Percentiles rank a stretch among this genome's conserved stretches.
Conservation (phyloP, 192 early-diverging fungal species). For the Backusella australiensis region DNA sequence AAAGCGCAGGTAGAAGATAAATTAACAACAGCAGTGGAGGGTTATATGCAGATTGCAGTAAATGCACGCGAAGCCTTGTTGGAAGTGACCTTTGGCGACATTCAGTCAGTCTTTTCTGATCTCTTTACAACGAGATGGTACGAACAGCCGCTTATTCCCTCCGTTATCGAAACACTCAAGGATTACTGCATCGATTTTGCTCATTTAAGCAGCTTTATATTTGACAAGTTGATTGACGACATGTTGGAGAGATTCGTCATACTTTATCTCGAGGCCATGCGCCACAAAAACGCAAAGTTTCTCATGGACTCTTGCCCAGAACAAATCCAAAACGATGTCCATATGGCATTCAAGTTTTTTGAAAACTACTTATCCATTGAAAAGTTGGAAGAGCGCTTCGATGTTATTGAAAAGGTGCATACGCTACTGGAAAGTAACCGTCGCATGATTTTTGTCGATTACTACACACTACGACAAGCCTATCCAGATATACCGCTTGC, state of each 20-base stretch:
- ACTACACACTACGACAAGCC: slow-evolving; percentile 83
- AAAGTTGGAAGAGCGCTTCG: slow-evolving; percentile 77
- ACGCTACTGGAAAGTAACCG: slow-evolving; percentile 77
- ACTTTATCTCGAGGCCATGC: slow-evolving; percentile 82
- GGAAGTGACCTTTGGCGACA: slow-evolving; percentile 83
- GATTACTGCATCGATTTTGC: slow-evolving; percentile 93
- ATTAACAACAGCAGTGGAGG: slow-evolving; percentile 76
- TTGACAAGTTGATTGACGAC: slow-evolving; percentile 82
- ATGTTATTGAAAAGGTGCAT: slow-evolving; percentile 80
- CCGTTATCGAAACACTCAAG: slow-evolving; percentile 90
- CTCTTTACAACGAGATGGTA: slow-evolving; percentile 90
- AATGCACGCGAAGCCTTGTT: slow-evolving; percentile 72
- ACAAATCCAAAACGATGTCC: slow-evolving; percentile 75
- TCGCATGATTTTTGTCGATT: slow-evolving; percentile 88
- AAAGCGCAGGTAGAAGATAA: slow-evolving; percentile 60
- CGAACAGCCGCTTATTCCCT: slow-evolving; percentile 81
- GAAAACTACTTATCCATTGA: slow-evolving; percentile 63
- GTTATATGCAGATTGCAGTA: slow-evolving; percentile 88
- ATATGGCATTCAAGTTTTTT: slow-evolving; percentile 76
- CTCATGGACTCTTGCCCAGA: slow-evolving; percentile 64
- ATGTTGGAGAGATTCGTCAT: slow-evolving; percentile 84
- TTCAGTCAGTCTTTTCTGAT: slow-evolving; percentile 68
- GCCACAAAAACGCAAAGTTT: slow-evolving; percentile 76
- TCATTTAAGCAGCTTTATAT: slow-evolving; percentile 88
- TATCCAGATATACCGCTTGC: slow-evolving; percentile 91